phyloP scores from a whole-genome alignment of 2,329 filamentous ascomycete species.

The Cladosporium velox region DNA sequence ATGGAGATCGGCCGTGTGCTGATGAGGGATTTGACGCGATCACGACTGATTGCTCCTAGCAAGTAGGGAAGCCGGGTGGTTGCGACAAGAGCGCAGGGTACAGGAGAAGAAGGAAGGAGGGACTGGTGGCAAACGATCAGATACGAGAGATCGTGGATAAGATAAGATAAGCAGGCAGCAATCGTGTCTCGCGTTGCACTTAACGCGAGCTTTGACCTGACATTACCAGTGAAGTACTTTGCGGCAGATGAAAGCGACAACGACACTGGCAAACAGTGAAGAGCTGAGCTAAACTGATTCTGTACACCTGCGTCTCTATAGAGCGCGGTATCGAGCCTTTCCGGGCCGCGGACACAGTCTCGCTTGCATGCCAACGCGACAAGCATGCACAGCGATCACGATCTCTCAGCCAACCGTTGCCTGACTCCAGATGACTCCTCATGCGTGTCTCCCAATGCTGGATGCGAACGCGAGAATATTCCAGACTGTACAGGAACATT shows the following conservation, averaged over 20 bases:
- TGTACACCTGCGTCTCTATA: background rate
- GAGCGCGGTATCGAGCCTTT: background rate
- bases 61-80: background rate
- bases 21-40: background rate
- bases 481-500: background rate
- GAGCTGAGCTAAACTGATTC: no score
- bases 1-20: background rate
- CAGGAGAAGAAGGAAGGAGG: background rate
- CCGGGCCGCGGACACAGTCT: background rate
- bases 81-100: conserved; percentile 1
- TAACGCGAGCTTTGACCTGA: background rate
- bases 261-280: background rate
- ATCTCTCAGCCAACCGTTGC: background rate
- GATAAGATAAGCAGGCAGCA: conserved; percentile 9
- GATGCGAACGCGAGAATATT: background rate
- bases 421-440: background rate
- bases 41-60: background rate
- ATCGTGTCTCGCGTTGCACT: background rate
- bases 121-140: conserved; percentile 9
- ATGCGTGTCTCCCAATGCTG: background rate
- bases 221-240: background rate
- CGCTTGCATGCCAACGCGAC: background rate
- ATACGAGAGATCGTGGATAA: background rate
- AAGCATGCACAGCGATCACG: background rate
- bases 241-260: background rate